A percentile compares a stretch with the other conserved stretches of the same genome.
Evolutionary conservation across 129 eudicot species (phyloP).

Genomic region (Chrysanthemum seticuspe): DNA sequence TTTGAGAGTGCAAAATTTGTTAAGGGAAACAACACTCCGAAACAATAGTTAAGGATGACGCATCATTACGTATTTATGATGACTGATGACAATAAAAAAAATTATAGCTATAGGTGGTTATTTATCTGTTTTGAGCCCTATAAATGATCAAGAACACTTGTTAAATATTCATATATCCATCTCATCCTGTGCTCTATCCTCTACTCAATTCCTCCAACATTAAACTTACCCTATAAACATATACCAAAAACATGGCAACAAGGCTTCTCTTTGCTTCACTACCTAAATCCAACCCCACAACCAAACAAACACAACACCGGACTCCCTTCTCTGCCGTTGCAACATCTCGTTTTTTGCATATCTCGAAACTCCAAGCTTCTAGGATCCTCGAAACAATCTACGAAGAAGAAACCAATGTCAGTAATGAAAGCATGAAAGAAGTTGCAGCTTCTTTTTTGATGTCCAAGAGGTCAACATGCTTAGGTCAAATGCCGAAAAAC

Average conservation of each 20-base stretch:
- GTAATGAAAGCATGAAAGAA: constrained; percentile 8
- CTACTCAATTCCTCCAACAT: not conserved
- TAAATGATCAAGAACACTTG: constrained; percentile 7
- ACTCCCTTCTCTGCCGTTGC: constrained; percentile 36
- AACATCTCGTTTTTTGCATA: not conserved
- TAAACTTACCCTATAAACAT: too few relatives aligned
- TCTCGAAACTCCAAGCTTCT: constrained; percentile 17
- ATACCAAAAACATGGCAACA: constrained; percentile 25
- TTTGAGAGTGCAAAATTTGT: not conserved
- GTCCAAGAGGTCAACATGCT: constrained; percentile 21
- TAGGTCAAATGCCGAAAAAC: constrained; percentile 21
- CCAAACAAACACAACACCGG: constrained; percentile 20
- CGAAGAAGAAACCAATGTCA: constrained; percentile 13
- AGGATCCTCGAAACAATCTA: constrained; percentile 22
- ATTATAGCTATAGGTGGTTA: not conserved
- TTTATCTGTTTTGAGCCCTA: too few relatives aligned
- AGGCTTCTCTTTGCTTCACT: constrained; percentile 24
- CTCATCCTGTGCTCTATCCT: not conserved
- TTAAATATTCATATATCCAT: constrained; percentile 13
- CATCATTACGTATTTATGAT: not conserved
- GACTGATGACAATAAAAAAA: not conserved
- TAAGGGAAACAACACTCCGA: not conserved
- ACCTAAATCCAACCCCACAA: constrained; percentile 24
- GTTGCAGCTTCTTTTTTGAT: constrained; percentile 25
- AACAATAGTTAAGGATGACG: not conserved